These are phyloP conservation scores for Fusarium palustre DNA, from an alignment of 2,329 filamentous ascomycete species.

Conservation along the genomic window DNA sequence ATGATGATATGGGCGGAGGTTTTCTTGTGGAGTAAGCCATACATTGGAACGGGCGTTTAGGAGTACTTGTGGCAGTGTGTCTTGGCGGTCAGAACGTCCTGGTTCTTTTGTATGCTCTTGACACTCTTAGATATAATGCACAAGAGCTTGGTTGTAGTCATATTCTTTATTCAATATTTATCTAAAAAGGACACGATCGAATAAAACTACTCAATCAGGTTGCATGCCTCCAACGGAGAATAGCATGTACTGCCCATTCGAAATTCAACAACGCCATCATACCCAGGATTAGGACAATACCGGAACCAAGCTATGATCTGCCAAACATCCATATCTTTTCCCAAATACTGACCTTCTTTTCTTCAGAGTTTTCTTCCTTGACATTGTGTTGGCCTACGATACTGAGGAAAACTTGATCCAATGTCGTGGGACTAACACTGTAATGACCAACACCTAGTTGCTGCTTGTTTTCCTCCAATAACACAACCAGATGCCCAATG, in stretches of 20 bases:
- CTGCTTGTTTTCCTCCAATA: conserved; percentile 78
- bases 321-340: conserved; percentile 43
- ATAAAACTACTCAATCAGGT: not conserved
- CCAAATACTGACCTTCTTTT: conserved; percentile 46
- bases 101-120: not conserved
- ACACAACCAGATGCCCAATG: conserved; percentile 76
- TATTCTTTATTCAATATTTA: not conserved
- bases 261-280: not conserved
- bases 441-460: conserved; percentile 83
- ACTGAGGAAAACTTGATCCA: conserved; percentile 90
- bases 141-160: not conserved
- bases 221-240: not conserved
- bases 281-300: not conserved
- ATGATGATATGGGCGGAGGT: conserved; percentile 60
- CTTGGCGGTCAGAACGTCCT: not conserved
- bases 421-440: conserved; percentile 84
- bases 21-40: conserved; percentile 55
- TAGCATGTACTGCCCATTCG: not conserved
- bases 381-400: conserved; percentile 86
- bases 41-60: not conserved
- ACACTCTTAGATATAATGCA: not conserved
- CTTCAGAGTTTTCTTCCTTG: conserved; percentile 74
- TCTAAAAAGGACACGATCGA: not conserved
- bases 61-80: not conserved
- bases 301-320: conserved; percentile 25